Evolutionary conservation across 495 filamentous ascomycete genomes (phyloP), one percentile per base, ranked within the genome.

Genomic region (Paragyromitra xinjiangensis): DNA sequence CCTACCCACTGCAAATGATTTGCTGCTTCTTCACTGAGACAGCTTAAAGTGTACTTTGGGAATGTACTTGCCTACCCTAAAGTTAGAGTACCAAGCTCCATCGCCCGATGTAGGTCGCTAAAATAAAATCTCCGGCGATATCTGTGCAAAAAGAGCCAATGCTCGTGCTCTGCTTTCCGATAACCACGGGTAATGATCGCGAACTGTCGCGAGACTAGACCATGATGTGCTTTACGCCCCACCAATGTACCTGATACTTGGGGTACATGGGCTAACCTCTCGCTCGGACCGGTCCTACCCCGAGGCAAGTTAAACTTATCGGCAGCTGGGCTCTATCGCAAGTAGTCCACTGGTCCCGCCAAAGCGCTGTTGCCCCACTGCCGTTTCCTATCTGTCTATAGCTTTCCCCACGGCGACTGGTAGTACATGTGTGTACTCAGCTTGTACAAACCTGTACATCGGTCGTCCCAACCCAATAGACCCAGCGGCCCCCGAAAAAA

Each of bases 111-210:
- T 65, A 73, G 61, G 68, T 48, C 62, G 59, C 73, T 77, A 77
- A 77, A 71, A 72, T 77, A 77, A 34, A 77, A 77, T 77, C 74
- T 77, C 74, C 74, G 74, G 74, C 59, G 69, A 77, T 77, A 72
- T 48, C 69, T 72, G 69, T 48, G 26, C 64, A 24, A 62, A 64
- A 59, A 50, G 73, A 61, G 44, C 73, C 73, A 77, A 72, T 77
- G 69, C 51, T 66, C 70, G 12, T 61, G 48, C 59, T 64, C 59
- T 66, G 50, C 44, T 44, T 61, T 63, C 51, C 40, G 61, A 44
- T 56, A 65, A 55, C 42, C 42, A 77, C 55, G 40, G 69, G 61
- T 73, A 77, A 77, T 77, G 69, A 77, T 77, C 74, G 69, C 59
- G 67, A 71, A 16, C n/a, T 69, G 53, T 40, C 51, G 29, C 29